These are phyloP conservation scores for Salix purpurea DNA, from an alignment of 345 rosid genomes.

Conservation along the genomic window DNA sequence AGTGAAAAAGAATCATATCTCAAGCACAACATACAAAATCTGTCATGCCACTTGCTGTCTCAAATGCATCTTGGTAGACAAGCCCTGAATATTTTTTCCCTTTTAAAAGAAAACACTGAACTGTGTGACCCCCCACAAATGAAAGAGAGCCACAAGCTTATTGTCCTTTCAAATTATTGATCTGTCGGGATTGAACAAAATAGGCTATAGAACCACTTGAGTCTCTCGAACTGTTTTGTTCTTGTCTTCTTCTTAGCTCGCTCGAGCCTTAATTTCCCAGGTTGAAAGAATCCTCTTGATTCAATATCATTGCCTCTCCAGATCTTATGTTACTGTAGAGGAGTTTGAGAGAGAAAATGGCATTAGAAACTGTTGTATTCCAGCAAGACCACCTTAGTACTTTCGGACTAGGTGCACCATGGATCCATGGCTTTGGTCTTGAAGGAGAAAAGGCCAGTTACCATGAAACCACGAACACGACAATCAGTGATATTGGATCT, in stretches of 20 bases:
- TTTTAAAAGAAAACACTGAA: background rate
- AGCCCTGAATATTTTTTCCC: background rate
- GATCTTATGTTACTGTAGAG: background rate
- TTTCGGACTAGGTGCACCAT: constrained; percentile 12
- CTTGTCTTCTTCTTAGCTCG: background rate
- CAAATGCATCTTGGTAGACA: background rate
- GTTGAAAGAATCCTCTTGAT: background rate
- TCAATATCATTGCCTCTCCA: background rate
- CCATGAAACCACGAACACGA: constrained; percentile 5
- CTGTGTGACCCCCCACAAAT: background rate
- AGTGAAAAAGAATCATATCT: background rate
- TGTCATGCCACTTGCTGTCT: background rate
- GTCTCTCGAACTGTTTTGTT: background rate
- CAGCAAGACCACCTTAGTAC: constrained; percentile 27
- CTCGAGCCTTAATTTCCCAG: background rate
- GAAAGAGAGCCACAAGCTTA: background rate
- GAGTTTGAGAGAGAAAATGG: constrained; percentile 11
- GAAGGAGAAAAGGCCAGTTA: constrained; percentile 4
- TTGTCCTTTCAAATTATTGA: background rate
- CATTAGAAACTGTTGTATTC: constrained; percentile 31
- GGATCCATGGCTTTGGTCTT: constrained; percentile 11
- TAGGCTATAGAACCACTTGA: background rate
- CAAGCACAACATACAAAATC: background rate
- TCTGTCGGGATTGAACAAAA: background rate
- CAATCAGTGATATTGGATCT: constrained; percentile 3